A percentile compares a stretch with the other conserved stretches of the same genome.
Conservation (phyloP, 352 stramenopile species). For the Pythium coloratum region DNA sequence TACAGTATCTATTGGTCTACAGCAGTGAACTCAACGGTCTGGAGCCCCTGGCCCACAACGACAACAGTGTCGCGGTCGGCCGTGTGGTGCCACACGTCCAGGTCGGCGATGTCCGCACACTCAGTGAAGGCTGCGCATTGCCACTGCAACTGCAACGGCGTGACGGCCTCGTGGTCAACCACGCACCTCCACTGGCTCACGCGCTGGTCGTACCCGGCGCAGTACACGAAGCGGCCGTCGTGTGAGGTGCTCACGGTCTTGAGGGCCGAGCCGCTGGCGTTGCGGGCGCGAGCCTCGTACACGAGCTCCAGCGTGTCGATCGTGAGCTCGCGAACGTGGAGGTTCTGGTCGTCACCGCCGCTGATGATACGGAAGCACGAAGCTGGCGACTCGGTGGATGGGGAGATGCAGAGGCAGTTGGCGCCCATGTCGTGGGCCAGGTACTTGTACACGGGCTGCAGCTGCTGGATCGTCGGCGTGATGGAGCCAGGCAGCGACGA, state of each 20-base stretch:
- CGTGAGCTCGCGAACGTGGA: constrained; percentile 44
- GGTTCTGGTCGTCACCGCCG: constrained; percentile 80
- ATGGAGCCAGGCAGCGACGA: neutral
- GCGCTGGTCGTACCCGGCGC: constrained; percentile 84
- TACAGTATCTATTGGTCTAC: neutral
- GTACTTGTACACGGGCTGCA: constrained; percentile 55
- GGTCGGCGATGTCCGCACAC: constrained; percentile 76
- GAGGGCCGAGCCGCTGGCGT: constrained; percentile 83
- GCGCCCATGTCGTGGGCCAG: constrained; percentile 83
- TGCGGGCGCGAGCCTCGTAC: constrained; percentile 38
- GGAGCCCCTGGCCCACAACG: constrained; percentile 79
- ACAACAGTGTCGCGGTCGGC: constrained; percentile 34
- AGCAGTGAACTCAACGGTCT: constrained; percentile 50
- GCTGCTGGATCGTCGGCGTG: constrained; percentile 21
- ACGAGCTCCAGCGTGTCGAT: constrained; percentile 37
- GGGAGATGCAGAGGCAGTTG: constrained; percentile 64
- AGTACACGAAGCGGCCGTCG: constrained; percentile 47
- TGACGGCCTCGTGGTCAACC: neutral
- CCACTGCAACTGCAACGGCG: constrained; percentile 40
- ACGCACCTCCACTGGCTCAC: constrained; percentile 67
- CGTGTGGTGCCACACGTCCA: constrained; percentile 39
- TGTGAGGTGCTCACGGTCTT: constrained; percentile 63
- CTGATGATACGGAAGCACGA: constrained; percentile 65
- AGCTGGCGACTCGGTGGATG: constrained; percentile 8
- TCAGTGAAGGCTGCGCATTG: constrained; percentile 67